A percentile compares a stretch with the other conserved stretches of the same genome.
These are phyloP conservation scores for Fraxinus latifolia DNA, from an alignment of 305 asterid species.

Conservation along the genomic window DNA sequence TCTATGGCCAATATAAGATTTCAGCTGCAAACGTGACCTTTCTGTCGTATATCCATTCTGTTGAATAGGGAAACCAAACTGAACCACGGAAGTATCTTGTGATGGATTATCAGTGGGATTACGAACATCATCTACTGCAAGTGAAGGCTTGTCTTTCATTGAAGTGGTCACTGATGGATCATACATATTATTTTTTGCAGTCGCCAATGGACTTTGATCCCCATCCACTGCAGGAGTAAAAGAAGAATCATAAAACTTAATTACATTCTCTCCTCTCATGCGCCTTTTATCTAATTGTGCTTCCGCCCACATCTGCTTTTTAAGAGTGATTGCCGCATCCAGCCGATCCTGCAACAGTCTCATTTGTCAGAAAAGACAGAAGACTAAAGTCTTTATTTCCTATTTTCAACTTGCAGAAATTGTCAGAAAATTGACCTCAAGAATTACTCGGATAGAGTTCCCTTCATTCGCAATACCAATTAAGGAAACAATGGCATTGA, in stretches of 20 bases:
- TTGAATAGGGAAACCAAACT: conserved; percentile 47
- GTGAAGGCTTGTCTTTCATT: conserved; percentile 54
- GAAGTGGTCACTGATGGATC: conserved; percentile 40
- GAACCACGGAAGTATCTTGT: conserved; percentile 42
- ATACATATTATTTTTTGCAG: conserved; percentile 40
- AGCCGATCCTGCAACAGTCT: conserved; percentile 75
- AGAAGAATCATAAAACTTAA: conserved; percentile 54
- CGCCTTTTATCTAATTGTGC: conserved; percentile 91
- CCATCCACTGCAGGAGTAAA: conserved; percentile 54
- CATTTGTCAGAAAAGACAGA: conserved; percentile 20
- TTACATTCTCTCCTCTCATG: conserved; percentile 70
- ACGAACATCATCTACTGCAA: conserved; percentile 41
- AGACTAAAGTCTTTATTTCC: conserved; percentile 4
- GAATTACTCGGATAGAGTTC: conserved; percentile 81
- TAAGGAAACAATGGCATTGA: conserved; percentile 80
- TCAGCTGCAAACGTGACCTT: conserved; percentile 82
- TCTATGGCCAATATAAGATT: conserved; percentile 82
- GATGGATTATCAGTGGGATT: conserved; percentile 37
- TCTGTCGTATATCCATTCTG: conserved; percentile 74
- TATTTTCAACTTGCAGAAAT: not conserved
- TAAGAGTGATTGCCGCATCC: conserved; percentile 86
- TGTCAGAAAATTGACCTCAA: conserved; percentile 61
- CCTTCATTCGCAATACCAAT: conserved; percentile 97
- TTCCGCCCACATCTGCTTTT: conserved; percentile 99
- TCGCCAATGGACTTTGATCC: conserved; percentile 56